Evolutionary conservation across 345 rosid genomes (phyloP).

Genomic region (Gossypium sturtianum): DNA sequence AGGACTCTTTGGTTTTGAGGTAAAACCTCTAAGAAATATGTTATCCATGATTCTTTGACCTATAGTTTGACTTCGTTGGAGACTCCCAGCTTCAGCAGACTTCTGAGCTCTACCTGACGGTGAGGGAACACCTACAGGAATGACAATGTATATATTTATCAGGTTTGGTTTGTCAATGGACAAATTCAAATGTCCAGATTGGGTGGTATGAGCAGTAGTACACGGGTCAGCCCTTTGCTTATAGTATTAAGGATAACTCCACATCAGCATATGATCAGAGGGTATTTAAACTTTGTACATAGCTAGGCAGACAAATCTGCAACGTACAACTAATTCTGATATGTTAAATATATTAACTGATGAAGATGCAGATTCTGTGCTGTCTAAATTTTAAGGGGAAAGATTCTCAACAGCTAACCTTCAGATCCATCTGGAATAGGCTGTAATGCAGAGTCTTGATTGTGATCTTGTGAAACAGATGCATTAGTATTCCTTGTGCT

Average conservation of each 20-base stretch:
- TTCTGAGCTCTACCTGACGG: conserved; percentile 74
- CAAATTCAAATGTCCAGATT: neutral
- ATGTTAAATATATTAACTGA: neutral
- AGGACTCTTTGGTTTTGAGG: conserved; percentile 63
- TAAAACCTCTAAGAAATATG: conserved; percentile 67
- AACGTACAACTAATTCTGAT: neutral
- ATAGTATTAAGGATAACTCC: neutral
- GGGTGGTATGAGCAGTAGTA: neutral
- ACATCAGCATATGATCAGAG: neutral
- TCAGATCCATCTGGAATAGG: conserved; percentile 55
- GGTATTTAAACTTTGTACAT: neutral
- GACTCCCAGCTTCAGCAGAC: conserved; percentile 41
- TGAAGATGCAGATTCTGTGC: neutral
- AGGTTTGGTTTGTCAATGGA: neutral
- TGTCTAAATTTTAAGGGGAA: conserved; percentile 5
- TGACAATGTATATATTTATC: neutral
- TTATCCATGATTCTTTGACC: conserved; percentile 89
- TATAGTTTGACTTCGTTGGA: conserved; percentile 70
- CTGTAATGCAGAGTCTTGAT: conserved; percentile 31
- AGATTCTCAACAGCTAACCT: conserved; percentile 33
- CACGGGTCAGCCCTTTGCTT: neutral
- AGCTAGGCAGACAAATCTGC: neutral
- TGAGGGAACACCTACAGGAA: conserved; percentile 61
- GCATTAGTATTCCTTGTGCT: conserved; percentile 21
- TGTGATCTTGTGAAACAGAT: conserved; percentile 25